These are phyloP conservation scores for Aspergillus pseudoglaucus DNA, from an alignment of 2,329 filamentous ascomycete species.

Conservation along the genomic window DNA sequence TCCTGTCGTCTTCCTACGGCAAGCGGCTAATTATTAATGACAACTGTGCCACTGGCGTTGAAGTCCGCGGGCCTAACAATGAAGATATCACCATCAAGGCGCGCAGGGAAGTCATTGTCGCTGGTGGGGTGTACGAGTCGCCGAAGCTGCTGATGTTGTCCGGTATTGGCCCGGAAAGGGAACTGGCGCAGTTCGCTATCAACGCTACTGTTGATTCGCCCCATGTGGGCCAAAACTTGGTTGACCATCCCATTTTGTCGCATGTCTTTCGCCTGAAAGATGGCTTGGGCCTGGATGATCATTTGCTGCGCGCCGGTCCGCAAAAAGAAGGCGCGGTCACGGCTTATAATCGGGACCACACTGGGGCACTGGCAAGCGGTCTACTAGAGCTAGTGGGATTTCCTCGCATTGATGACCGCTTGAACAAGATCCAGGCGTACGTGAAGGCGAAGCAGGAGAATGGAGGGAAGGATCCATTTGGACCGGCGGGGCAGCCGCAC, in stretches of 20 bases:
- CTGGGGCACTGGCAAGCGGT: conserved; percentile 24
- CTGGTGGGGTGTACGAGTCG: conserved; percentile 40
- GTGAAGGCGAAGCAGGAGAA: conserved; percentile 33
- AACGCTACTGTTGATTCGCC: conserved; percentile 20
- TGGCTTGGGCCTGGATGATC: conserved; percentile 31
- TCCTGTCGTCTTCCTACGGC: conserved; percentile 43
- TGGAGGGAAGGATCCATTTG: conserved; percentile 45
- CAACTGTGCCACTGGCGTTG: conserved; percentile 38
- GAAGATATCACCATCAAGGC: conserved; percentile 44
- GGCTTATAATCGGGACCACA: conserved; percentile 33
- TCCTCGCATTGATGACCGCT: conserved; percentile 14
- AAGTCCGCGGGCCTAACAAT: conserved; percentile 44
- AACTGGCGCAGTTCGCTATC: conserved; percentile 13
- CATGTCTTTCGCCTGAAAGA: conserved; percentile 38
- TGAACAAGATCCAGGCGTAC: conserved; percentile 46
- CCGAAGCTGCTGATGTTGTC: conserved; percentile 47
- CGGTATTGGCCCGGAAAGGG: conserved; percentile 36
- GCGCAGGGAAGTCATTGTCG: not conserved
- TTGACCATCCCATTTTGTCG: conserved; percentile 35
- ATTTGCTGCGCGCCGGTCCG: conserved; percentile 31
- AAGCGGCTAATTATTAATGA: conserved; percentile 48
- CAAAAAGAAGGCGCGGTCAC: conserved; percentile 26
- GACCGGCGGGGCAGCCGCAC: conserved; percentile 51
- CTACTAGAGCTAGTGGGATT: conserved; percentile 12
- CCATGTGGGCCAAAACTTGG: conserved; percentile 20